Conservation (phyloP, 257 asterid genomes). For the Solanum corneliomulleri region DNA sequence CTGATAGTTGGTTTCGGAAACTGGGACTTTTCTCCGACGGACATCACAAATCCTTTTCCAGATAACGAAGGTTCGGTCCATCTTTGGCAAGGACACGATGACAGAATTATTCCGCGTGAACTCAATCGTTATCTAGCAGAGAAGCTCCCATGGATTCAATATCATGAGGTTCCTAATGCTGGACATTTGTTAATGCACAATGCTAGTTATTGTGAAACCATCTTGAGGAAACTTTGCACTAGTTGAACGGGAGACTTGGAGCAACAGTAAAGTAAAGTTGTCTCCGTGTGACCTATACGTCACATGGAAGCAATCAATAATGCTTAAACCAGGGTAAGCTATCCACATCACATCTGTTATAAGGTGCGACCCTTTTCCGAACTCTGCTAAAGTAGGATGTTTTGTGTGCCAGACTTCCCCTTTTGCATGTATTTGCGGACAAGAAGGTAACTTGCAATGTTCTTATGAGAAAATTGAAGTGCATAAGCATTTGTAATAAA, state of each 20-base stretch:
- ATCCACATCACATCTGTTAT: not conserved
- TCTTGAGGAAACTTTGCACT: conserved; percentile 36
- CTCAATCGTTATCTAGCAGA: conserved; percentile 35
- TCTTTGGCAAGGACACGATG: conserved; percentile 70
- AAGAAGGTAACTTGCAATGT: not conserved
- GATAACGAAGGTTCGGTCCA: conserved; percentile 57
- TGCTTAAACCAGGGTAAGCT: not conserved
- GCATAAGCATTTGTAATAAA: not conserved
- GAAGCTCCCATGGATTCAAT: conserved; percentile 59
- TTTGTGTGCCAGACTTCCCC: not conserved
- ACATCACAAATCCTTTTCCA: conserved; percentile 50
- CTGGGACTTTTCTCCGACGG: conserved; percentile 62
- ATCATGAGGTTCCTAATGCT: conserved; percentile 60
- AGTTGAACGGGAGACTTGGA: not conserved
- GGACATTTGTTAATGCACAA: conserved; percentile 51
- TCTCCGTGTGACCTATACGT: not conserved
- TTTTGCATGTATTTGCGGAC: not conserved
- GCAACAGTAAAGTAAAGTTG: not conserved
- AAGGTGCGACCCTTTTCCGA: not conserved
- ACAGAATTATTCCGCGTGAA: conserved; percentile 30
- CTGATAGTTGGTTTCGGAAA: conserved; percentile 28
- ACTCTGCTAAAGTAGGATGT: not conserved
- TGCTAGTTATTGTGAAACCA: conserved; percentile 35
- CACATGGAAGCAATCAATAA: not conserved
- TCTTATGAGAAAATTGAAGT: not conserved